Evolutionary conservation across 2,329 filamentous ascomycete genomes (phyloP).

Genomic region (Aureobasidium uvarum): DNA sequence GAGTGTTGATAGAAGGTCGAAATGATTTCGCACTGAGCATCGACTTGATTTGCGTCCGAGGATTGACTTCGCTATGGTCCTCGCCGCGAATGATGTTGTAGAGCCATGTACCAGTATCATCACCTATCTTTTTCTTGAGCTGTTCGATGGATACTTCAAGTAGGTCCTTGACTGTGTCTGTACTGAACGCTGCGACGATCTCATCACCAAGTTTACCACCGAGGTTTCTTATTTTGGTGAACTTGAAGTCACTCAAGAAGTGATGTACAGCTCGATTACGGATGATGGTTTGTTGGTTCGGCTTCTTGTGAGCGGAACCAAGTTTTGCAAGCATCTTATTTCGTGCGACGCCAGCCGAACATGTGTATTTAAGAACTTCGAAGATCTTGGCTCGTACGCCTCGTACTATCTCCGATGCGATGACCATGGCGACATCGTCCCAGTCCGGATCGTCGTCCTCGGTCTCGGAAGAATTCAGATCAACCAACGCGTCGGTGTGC

Average conservation of each 20-base stretch:
- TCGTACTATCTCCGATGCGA: conserved; percentile 86
- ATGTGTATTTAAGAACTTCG: conserved; percentile 77
- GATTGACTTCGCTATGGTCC: conserved; percentile 84
- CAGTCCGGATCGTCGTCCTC: conserved; percentile 87
- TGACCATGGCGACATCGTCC: conserved; percentile 86
- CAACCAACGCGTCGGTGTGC: conserved; percentile 77
- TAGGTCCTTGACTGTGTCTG: conserved; percentile 74
- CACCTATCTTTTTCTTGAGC: conserved; percentile 72
- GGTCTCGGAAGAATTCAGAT: conserved; percentile 67
- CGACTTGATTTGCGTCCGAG: conserved; percentile 89
- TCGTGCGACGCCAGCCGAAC: conserved; percentile 80
- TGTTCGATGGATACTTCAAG: conserved; percentile 70
- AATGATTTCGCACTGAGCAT: conserved; percentile 98
- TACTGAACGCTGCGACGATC: conserved; percentile 75
- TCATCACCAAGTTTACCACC: conserved; percentile 93
- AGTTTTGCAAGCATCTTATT: conserved; percentile 98
- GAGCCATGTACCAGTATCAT: conserved; percentile 83
- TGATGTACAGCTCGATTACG: conserved; percentile 75
- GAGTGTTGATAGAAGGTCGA: conserved; percentile 72
- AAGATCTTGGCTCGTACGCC: conserved; percentile 68
- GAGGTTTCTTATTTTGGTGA: conserved; percentile 92
- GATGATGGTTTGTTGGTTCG: conserved; percentile 91
- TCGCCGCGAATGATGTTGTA: conserved; percentile 81
- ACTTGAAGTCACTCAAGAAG: conserved; percentile 83
- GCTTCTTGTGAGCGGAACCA: conserved; percentile 87